Evolutionary conservation across 495 filamentous ascomycete genomes (phyloP), one percentile per base, ranked within the genome.

Genomic region (Patellaria atrata): DNA sequence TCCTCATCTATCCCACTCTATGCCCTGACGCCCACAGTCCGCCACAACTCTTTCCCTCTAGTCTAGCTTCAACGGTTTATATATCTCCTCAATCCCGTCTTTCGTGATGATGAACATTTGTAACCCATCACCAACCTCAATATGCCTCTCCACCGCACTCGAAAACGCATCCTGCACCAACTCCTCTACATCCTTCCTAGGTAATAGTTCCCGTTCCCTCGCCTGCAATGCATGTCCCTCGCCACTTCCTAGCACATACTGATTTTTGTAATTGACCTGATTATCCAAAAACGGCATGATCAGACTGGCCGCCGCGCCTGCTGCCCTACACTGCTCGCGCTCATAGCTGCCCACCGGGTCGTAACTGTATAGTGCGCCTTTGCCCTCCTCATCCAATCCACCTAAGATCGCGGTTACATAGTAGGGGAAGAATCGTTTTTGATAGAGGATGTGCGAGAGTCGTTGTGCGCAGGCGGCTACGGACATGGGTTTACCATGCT

Each of bases 211-310:
- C 40, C 75, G 64, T 47, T 75, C 69, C 49, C 62, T 60, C 51
- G 73, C 67, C 59, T 80, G 59, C 35, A 94, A 67, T 15, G 73
- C 79, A 57, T 89, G 80, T 24, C 85, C 86, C 47, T 71, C 71
- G 35, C 81, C 84, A 48, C 79, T 84, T n/a, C 75, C 78, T 7
- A 89, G 89, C 18, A 84, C 65, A 56, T 93, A 91, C 64, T 96
- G 89, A 56, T 97, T 97, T 69, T 96, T 96, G 68, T 84, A 89
- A 61, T 96, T 94, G 63, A 97, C 89, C 59, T 97, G 91, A 55
- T 96, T 97, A 58, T 97, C 89, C 54, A 97, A 64, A 67, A 97
- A 96, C 3, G 89, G 89, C 80, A 94, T 96, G 57, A 97, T 97
- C 61, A 97, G 63, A 46, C 82, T 92, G 23, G 82, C 79, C 20